These are phyloP conservation scores for Heracleum sosnowskyi DNA, from an alignment of 129 eudicot species.

Conservation along the genomic window DNA sequence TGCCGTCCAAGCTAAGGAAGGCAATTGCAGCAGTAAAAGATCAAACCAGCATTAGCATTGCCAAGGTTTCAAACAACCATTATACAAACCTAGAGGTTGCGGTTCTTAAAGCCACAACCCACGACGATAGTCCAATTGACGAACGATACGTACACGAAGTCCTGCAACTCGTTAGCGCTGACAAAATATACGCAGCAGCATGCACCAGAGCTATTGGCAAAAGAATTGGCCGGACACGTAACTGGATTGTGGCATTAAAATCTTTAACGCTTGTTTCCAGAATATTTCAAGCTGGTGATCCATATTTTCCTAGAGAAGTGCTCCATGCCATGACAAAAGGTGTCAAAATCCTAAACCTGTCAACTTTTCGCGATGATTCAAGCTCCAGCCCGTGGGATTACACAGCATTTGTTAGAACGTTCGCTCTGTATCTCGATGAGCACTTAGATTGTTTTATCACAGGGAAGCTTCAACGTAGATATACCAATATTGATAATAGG, in stretches of 20 bases:
- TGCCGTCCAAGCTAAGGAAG: slow-evolving; percentile 66
- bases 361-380: slow-evolving; percentile 43
- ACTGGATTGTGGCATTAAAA: slow-evolving; percentile 62
- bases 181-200: slow-evolving; percentile 43
- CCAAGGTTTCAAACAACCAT: slow-evolving; percentile 38
- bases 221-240: slow-evolving; percentile 51
- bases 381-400: slow-evolving; percentile 62
- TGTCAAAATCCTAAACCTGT: slow-evolving; percentile 47
- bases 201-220: slow-evolving; percentile 58
- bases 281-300: slow-evolving; percentile 66
- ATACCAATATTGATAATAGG: slow-evolving; percentile 10
- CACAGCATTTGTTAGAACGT: slow-evolving; percentile 52
- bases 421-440: slow-evolving; percentile 52
- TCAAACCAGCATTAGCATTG: slow-evolving; percentile 72
- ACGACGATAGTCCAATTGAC: slow-evolving; percentile 37
- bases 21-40: slow-evolving; percentile 72
- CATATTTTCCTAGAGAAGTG: slow-evolving; percentile 60
- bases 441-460: slow-evolving; percentile 63
- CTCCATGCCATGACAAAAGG: slow-evolving; percentile 60
- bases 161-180: slow-evolving; percentile 38
- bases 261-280: slow-evolving; percentile 55
- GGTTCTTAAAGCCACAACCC: slow-evolving; percentile 62
- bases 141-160: slow-evolving; percentile 39
- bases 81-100: slow-evolving; percentile 45
- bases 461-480: slow-evolving; percentile 56